phyloP scores from a whole-genome alignment of 805 yeast genomes.

The Danielozyma ontarioensis region DNA sequence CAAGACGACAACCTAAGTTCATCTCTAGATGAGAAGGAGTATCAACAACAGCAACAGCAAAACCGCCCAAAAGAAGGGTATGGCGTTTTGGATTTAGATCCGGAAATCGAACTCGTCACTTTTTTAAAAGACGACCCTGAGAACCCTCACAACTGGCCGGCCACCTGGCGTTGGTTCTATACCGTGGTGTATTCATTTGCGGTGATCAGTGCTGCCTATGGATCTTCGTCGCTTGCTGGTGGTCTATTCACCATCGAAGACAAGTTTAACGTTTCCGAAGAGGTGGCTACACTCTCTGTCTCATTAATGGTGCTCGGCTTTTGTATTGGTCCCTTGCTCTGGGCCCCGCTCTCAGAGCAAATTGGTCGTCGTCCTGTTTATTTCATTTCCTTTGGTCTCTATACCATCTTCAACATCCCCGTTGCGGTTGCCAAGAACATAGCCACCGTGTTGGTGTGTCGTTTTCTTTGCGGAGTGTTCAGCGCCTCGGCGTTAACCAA shows the following conservation, averaged over 20 bases:
- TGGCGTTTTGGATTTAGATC: slow-evolving; percentile 39
- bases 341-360: slow-evolving; percentile 87
- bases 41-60: no score
- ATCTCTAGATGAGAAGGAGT: no score
- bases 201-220: slow-evolving; percentile 89
- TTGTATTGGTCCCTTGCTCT: slow-evolving; percentile 77
- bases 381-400: slow-evolving; percentile 66
- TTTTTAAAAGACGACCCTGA: slow-evolving; percentile 76
- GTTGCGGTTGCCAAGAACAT: slow-evolving; percentile 81
- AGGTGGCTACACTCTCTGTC: slow-evolving; percentile 75
- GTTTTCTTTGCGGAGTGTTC: slow-evolving; percentile 86
- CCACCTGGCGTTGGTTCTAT: slow-evolving; percentile 51
- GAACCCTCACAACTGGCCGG: slow-evolving; percentile 85
- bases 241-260: slow-evolving; percentile 67
- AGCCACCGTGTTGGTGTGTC: slow-evolving; percentile 72
- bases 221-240: slow-evolving; percentile 87
- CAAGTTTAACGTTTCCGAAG: slow-evolving; percentile 63
- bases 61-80: slow-evolving; percentile 11
- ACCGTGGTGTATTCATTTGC: slow-evolving; percentile 64
- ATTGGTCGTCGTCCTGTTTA: slow-evolving; percentile 85
- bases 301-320: slow-evolving; percentile 89
- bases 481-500: slow-evolving; percentile 77
- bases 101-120: slow-evolving; percentile 80
- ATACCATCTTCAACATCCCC: slow-evolving; percentile 78
- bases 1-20: no score